Conservation (phyloP, 169 alveolate genomes). For the Plasmodium chabaudi region DNA sequence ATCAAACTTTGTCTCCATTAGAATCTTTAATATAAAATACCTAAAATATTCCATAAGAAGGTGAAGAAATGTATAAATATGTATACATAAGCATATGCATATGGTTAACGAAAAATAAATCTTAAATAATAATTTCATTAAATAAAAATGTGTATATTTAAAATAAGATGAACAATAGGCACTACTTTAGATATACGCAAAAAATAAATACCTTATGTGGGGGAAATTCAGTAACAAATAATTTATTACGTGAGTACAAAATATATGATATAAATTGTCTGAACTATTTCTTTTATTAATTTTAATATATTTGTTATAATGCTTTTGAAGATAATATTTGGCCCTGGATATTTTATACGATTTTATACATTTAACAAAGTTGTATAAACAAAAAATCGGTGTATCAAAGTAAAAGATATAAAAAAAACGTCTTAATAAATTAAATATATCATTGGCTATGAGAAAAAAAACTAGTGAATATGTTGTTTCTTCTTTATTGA, state of each 20-base stretch:
- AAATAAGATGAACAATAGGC: too few relatives aligned
- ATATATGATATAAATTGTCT: conserved; percentile 24
- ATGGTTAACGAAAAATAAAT: not conserved
- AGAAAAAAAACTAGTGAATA: conserved; percentile 51
- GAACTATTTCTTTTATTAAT: not conserved
- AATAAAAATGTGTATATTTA: too few relatives aligned
- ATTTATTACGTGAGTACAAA: conserved; percentile 40
- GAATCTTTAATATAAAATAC: conserved; percentile 30
- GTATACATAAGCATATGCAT: not conserved
- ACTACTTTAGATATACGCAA: too few relatives aligned
- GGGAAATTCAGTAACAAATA: conserved; percentile 21
- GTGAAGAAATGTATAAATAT: not conserved
- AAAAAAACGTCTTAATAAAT: conserved; percentile 34
- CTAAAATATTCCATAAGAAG: conserved; percentile 5
- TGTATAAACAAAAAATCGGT: conserved; percentile 33
- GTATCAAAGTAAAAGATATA: conserved; percentile 38
- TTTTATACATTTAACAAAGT: conserved; percentile 35
- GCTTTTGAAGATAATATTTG: conserved; percentile 16
- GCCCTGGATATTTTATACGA: conserved; percentile 15
- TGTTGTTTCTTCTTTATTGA: conserved; percentile 55
- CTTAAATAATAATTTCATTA: not conserved
- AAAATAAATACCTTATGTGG: conserved; percentile 14
- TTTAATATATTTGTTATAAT: conserved; percentile 45
- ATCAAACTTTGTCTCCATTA: conserved; percentile 25
- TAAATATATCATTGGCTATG: conserved; percentile 47